phyloP scores from a whole-genome alignment of 2,329 filamentous ascomycete genomes.

The Rhinocladiella mackenziei region DNA sequence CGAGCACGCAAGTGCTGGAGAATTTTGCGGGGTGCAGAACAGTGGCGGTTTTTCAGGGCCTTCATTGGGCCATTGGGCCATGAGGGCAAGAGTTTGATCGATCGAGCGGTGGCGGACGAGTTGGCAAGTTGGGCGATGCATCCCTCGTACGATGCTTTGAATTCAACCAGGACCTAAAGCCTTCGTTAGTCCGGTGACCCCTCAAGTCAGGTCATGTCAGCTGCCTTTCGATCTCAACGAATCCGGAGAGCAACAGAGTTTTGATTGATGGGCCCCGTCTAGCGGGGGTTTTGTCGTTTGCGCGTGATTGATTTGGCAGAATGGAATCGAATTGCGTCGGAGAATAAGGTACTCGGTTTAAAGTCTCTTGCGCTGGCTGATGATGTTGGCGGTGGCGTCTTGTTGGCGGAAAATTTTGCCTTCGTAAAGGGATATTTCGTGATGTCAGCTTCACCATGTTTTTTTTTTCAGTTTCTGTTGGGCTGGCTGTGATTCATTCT shows the following conservation, averaged over 20 bases:
- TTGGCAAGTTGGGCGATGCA: not conserved
- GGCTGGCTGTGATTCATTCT: not conserved
- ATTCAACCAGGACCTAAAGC: not conserved
- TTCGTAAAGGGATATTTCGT: constrained; percentile 1
- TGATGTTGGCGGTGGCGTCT: not conserved
- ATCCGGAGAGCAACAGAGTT: not conserved
- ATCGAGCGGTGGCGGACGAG: constrained; percentile 1
- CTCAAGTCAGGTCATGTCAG: not conserved
- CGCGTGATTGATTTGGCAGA: too few relatives aligned
- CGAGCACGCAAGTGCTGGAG: not conserved
- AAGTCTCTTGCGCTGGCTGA: too few relatives aligned
- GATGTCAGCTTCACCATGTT: constrained; percentile 7
- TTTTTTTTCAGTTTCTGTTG: not conserved
- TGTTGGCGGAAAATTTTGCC: not conserved
- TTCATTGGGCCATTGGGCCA: constrained; percentile 11
- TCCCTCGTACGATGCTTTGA: constrained; percentile 5
- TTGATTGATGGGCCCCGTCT: constrained; percentile 1
- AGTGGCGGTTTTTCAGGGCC: constrained; percentile 3
- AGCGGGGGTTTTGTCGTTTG: too few relatives aligned
- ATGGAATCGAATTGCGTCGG: too few relatives aligned
- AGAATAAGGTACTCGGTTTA: too few relatives aligned
- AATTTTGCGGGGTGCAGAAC: constrained; percentile 23
- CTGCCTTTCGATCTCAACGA: constrained; percentile 3
- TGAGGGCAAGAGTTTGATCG: not conserved
- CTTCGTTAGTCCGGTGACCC: not conserved